Evolutionary conservation across 2,329 filamentous ascomycete species (phyloP).

Genomic region (Dactylellina drechsleri): DNA sequence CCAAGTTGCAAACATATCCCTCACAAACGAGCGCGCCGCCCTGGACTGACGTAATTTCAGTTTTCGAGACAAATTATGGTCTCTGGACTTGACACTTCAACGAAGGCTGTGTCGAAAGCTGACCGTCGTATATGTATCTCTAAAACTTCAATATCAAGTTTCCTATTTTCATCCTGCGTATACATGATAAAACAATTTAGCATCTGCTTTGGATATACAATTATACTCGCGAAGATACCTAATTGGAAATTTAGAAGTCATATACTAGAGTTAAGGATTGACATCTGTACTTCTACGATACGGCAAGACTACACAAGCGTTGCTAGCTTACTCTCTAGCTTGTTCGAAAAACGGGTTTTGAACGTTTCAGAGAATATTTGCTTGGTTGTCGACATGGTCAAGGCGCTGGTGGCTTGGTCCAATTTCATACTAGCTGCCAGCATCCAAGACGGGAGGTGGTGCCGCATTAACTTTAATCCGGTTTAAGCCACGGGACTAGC

Average conservation of each 20-base stretch:
- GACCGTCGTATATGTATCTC: neutral
- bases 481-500: conserved; percentile 37
- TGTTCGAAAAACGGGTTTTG: too few species aligned
- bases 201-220: too few species aligned
- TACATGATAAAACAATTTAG: too few species aligned
- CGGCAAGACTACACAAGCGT: too few species aligned
- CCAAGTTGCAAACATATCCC: conserved; percentile 41
- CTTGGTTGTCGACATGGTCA: neutral
- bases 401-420: conserved; percentile 38
- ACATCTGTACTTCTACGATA: too few species aligned
- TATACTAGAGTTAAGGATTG: too few species aligned
- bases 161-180: too few species aligned
- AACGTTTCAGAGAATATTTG: neutral
- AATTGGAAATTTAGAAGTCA: too few species aligned
- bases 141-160: neutral
- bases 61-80: neutral
- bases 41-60: conserved; percentile 42
- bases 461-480: conserved; percentile 51
- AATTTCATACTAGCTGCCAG: neutral
- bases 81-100: too few species aligned
- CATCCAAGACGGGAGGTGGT: neutral
- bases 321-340: too few species aligned
- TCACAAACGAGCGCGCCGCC: conserved; percentile 10
- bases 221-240: too few species aligned
- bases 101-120: neutral